Percentiles rank a stretch among this genome's conserved stretches.
phyloP scores from a whole-genome alignment of 129 eudicot genomes.

The Flaveria trinervia region DNA sequence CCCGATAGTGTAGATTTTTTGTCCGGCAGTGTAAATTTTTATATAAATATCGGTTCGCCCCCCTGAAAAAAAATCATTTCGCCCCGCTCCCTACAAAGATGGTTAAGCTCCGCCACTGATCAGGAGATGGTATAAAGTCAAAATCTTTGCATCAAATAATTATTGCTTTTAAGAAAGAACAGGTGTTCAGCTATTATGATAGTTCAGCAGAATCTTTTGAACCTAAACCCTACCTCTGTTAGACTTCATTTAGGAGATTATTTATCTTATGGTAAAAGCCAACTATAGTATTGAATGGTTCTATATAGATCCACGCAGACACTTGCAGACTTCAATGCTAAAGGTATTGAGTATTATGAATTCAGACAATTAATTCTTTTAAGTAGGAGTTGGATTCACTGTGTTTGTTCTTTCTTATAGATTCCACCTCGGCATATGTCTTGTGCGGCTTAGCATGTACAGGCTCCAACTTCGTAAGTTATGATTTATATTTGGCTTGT shows the following conservation, averaged over 20 bases:
- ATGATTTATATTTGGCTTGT: background rate
- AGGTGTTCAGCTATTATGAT: background rate
- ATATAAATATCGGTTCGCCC: no score
- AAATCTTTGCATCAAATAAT: background rate
- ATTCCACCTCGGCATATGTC: background rate
- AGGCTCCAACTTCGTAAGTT: no score
- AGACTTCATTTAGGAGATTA: background rate
- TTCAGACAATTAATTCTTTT: background rate
- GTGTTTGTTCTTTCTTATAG: background rate
- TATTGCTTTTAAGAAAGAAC: background rate
- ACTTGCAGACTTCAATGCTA: background rate
- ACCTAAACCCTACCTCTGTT: background rate
- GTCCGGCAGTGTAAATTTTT: no score
- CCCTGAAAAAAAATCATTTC: no score
- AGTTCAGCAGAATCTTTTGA: background rate
- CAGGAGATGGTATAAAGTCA: background rate
- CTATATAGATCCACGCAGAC: background rate
- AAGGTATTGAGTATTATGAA: background rate
- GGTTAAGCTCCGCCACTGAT: no score
- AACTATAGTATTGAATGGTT: background rate
- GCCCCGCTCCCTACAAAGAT: no score
- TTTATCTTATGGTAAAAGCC: background rate
- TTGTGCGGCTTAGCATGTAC: background rate
- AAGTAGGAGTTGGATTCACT: background rate
- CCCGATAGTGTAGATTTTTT: no score